These are phyloP conservation scores for Amanita phalloides DNA, from an alignment of 768 basidiomycete genomes.

Conservation along the genomic window DNA sequence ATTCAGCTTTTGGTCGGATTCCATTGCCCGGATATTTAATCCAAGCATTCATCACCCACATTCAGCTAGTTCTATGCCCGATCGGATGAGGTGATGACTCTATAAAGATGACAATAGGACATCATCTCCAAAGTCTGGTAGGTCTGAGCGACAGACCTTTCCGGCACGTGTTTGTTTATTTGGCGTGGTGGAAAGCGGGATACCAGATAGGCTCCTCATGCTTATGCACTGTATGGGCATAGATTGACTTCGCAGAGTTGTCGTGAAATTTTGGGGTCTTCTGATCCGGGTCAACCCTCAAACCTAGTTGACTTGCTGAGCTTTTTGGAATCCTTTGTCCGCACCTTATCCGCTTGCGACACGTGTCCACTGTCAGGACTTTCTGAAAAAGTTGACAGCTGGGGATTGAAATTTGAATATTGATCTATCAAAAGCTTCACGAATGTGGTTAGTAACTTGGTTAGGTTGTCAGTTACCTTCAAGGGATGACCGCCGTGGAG, in stretches of 20 bases:
- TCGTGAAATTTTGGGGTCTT: neutral
- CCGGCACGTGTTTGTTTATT: neutral
- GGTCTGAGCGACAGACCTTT: neutral
- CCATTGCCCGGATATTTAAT: too few relatives aligned
- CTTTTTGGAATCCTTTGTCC: neutral
- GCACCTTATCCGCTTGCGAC: slow-evolving; percentile 1
- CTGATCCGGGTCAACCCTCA: neutral
- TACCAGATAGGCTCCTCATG: neutral
- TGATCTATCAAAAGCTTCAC: neutral
- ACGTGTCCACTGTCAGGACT: neutral
- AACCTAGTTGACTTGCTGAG: neutral
- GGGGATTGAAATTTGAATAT: too few relatives aligned
- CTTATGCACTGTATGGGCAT: neutral
- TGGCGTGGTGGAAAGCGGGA: neutral
- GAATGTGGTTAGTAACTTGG: neutral
- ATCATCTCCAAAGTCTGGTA: too few relatives aligned
- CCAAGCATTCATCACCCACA: too few relatives aligned
- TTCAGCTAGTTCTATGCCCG: too few relatives aligned
- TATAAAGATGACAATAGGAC: too few relatives aligned
- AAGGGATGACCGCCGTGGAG: neutral
- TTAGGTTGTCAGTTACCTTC: neutral
- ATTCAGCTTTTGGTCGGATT: too few relatives aligned
- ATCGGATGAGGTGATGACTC: too few relatives aligned
- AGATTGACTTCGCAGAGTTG: neutral
- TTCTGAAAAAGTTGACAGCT: neutral